These are phyloP conservation scores for Aspergillus latus DNA, from an alignment of 2,329 filamentous ascomycete genomes.

Conservation along the genomic window DNA sequence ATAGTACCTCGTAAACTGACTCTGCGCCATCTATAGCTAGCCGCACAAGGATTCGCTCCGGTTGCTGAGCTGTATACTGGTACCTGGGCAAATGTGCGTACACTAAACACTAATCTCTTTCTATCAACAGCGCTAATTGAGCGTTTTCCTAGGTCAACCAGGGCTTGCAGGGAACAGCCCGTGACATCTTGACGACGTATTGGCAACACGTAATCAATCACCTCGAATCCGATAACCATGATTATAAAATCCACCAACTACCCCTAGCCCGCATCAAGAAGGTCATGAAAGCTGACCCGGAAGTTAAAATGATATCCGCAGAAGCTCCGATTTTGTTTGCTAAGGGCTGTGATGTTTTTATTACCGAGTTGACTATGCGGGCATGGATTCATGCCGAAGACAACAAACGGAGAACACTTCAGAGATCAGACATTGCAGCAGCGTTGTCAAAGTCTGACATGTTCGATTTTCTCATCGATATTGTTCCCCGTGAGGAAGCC, in stretches of 20 bases:
- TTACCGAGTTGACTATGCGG: conserved; percentile 97
- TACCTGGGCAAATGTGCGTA: conserved; percentile 86
- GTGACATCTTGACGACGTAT: conserved; percentile 96
- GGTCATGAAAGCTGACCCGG: conserved; percentile 98
- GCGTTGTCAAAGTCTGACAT: conserved; percentile 97
- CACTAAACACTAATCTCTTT: background rate
- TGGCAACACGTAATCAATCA: conserved; percentile 99
- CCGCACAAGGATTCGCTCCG: conserved; percentile 83
- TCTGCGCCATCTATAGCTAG: conserved; percentile 59
- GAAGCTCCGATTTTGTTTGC: conserved; percentile 97
- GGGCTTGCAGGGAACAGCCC: conserved; percentile 86
- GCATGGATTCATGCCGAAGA: conserved; percentile 99
- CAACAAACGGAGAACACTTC: conserved; percentile 93
- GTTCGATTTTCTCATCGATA: conserved; percentile 99
- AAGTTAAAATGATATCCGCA: conserved; percentile 99
- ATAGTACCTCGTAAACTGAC: conserved; percentile 16
- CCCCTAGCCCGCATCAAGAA: conserved; percentile 99
- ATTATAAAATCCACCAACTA: conserved; percentile 97
- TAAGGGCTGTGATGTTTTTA: conserved; percentile 98
- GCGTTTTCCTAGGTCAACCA: conserved; percentile 73
- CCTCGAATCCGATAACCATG: conserved; percentile 90
- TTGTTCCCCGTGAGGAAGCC: conserved; percentile 93
- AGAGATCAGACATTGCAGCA: conserved; percentile 93
- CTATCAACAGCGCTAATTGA: background rate
- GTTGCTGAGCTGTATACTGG: conserved; percentile 87